phyloP scores from a whole-genome alignment of 352 stramenopile species.

The Phytopythium ostracodes region DNA sequence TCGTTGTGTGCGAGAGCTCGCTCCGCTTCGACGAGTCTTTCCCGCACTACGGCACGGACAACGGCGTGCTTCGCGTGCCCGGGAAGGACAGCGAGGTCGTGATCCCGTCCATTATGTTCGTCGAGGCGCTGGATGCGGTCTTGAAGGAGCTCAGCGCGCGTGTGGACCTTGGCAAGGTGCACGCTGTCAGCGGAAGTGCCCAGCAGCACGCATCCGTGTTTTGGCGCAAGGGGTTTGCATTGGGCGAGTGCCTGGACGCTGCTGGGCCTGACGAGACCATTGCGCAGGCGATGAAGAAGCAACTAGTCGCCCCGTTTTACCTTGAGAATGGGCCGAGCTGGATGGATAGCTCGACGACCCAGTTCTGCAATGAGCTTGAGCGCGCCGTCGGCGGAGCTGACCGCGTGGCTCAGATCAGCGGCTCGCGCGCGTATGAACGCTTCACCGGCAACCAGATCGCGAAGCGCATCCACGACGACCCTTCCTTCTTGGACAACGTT shows the following conservation, averaged over 20 bases:
- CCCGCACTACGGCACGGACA: slow-evolving; percentile 56
- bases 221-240: slow-evolving; percentile 54
- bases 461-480: slow-evolving; percentile 45
- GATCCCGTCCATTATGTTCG: slow-evolving; percentile 73
- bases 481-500: slow-evolving; percentile 36
- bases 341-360: slow-evolving; percentile 80
- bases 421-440: slow-evolving; percentile 74
- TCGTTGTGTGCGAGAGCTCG: slow-evolving; percentile 46
- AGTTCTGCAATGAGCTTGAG: slow-evolving; percentile 57
- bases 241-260: slow-evolving; percentile 27
- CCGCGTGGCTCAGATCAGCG: slow-evolving; percentile 62
- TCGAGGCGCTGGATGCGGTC: slow-evolving; percentile 73
- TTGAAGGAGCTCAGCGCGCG: slow-evolving; percentile 35
- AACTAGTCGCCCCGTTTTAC: slow-evolving; percentile 37
- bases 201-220: slow-evolving; percentile 84
- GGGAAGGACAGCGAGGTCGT: slow-evolving; percentile 41
- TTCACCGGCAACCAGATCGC: slow-evolving; percentile 84
- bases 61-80: slow-evolving; percentile 52
- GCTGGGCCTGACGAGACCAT: slow-evolving; percentile 15
- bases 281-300: slow-evolving; percentile 19
- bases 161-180: slow-evolving; percentile 42
- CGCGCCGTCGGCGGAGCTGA: slow-evolving; percentile 45
- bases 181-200: slow-evolving; percentile 64
- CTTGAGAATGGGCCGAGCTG: slow-evolving; percentile 70
- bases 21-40: slow-evolving; percentile 72